These are phyloP conservation scores for Elongisporangium undulatum DNA, from an alignment of 352 stramenopile species.

Conservation along the genomic window DNA sequence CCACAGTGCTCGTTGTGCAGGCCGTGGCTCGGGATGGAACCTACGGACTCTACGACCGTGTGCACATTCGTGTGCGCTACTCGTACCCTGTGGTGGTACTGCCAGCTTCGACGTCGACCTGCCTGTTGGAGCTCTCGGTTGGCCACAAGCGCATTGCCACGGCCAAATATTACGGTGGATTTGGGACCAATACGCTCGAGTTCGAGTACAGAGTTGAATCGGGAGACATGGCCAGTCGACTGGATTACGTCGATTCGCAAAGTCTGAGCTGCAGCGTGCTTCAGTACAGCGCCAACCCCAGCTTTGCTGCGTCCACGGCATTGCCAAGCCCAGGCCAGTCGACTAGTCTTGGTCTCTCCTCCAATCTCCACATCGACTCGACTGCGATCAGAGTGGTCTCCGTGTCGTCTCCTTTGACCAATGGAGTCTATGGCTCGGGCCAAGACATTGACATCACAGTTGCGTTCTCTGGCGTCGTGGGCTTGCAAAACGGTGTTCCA, in stretches of 20 bases:
- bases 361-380: constrained; percentile 36
- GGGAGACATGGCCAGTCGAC: constrained; percentile 35
- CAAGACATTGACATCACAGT: constrained; percentile 48
- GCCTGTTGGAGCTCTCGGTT: constrained; percentile 36
- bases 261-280: constrained; percentile 45
- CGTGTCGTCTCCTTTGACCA: constrained; percentile 35
- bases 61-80: constrained; percentile 42
- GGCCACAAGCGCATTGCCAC: constrained; percentile 22
- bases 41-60: constrained; percentile 33
- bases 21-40: constrained; percentile 28
- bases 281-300: constrained; percentile 41
- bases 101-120: constrained; percentile 9
- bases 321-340: constrained; percentile 38
- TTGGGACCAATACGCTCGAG: constrained; percentile 29
- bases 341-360: constrained; percentile 32
- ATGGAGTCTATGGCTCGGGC: constrained; percentile 54
- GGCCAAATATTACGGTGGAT: constrained; percentile 47
- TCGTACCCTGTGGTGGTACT: constrained; percentile 47
- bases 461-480: constrained; percentile 50
- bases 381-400: constrained; percentile 35
- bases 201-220: constrained; percentile 52
- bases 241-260: constrained; percentile 43
- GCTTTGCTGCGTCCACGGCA: constrained; percentile 28
- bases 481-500: constrained; percentile 16
- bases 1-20: constrained; percentile 26